Percentiles rank a stretch among this genome's conserved stretches.
Evolutionary conservation across 2,329 filamentous ascomycete species (phyloP).

Genomic region (Neofusicoccum umdonicola): DNA sequence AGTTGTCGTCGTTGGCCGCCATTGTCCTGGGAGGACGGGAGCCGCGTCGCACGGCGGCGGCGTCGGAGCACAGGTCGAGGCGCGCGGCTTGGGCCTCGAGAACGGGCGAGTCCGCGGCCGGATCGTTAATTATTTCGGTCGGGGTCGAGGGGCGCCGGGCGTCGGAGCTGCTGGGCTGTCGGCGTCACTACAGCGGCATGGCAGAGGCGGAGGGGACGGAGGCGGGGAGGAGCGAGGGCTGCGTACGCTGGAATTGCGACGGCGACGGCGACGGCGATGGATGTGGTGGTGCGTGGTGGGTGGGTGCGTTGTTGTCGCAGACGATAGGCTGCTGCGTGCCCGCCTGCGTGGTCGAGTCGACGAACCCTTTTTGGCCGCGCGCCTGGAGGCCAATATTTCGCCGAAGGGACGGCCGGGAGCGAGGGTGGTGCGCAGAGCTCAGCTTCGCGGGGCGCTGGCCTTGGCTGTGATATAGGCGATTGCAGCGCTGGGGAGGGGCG

Average conservation of each 20-base stretch:
- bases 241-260: not conserved
- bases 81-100: conserved; percentile 7
- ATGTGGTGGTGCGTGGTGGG: not conserved
- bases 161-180: not conserved
- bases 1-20: conserved; percentile 12
- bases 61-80: conserved; percentile 3
- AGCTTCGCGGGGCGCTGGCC: not conserved
- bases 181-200: conserved; percentile 7
- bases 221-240: not conserved
- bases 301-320: conserved; percentile 12
- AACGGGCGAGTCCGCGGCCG: not conserved
- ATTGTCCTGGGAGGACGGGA: not conserved
- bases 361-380: conserved; percentile 10
- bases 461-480: not conserved
- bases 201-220: not conserved
- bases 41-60: conserved; percentile 13
- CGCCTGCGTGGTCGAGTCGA: conserved; percentile 7
- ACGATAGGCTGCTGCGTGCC: conserved; percentile 10
- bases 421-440: not conserved
- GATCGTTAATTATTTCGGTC: not conserved
- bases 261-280: not conserved
- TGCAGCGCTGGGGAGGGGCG: not conserved
- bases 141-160: not conserved
- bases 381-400: conserved; percentile 13
- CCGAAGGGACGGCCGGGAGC: conserved; percentile 2